Conservation (phyloP, 208 protist genomes). For the Wallacemonas sp. region DNA sequence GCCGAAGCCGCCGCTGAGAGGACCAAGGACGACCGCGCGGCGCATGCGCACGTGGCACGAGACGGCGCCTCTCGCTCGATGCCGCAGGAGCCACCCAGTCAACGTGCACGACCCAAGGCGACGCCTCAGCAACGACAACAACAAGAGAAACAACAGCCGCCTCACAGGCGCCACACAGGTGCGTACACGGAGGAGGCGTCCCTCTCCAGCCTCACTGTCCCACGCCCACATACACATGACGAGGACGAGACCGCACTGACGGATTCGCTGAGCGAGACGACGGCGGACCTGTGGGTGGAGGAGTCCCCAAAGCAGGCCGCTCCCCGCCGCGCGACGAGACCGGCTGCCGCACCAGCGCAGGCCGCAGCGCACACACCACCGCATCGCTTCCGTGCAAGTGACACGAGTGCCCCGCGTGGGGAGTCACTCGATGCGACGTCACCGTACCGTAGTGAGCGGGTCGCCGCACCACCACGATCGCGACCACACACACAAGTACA, state of each 20-base stretch:
- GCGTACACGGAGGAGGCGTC: background rate
- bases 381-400: background rate
- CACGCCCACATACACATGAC: background rate
- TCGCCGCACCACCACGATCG: background rate
- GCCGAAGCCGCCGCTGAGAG: too few relatives aligned
- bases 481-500: background rate
- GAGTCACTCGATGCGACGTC: conserved; percentile 1
- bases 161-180: too few relatives aligned
- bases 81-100: too few relatives aligned
- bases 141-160: too few relatives aligned
- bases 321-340: background rate
- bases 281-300: conserved; percentile 11
- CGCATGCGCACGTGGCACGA: too few relatives aligned
- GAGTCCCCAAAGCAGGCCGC: background rate
- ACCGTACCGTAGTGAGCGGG: background rate
- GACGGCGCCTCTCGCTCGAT: too few relatives aligned
- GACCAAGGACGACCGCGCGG: too few relatives aligned
- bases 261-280: background rate
- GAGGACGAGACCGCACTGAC: too few relatives aligned
- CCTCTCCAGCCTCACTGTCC: conserved; percentile 7
- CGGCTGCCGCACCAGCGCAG: too few relatives aligned
- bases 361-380: conserved; percentile 2
- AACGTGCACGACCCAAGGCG: too few relatives aligned
- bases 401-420: background rate
- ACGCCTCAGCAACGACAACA: too few relatives aligned